phyloP scores from a whole-genome alignment of 73 alveolate species.

The Loxodes magnus region DNA sequence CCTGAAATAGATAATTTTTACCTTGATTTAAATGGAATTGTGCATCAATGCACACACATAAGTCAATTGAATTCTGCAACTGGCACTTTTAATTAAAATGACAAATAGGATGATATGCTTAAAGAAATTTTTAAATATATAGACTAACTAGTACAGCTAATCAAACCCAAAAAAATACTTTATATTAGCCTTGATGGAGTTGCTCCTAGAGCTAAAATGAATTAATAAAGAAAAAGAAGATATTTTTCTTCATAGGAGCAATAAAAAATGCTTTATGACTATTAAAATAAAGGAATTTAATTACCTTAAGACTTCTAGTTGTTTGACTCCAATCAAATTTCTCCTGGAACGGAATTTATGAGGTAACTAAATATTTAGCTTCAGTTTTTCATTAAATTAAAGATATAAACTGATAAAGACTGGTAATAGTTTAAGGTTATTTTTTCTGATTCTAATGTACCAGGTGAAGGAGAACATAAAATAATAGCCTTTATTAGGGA shows the following conservation, averaged over 20 bases:
- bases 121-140: constrained; percentile 63
- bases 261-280: constrained; percentile 36
- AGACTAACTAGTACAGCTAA: constrained; percentile 68
- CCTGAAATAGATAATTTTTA: constrained; percentile 87
- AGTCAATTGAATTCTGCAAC: constrained; percentile 48
- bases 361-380: constrained; percentile 61
- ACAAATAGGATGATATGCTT: constrained; percentile 71
- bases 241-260: constrained; percentile 71
- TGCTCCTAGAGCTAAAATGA: constrained; percentile 99
- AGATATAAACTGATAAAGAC: constrained; percentile 62
- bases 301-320: constrained; percentile 23
- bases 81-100: constrained; percentile 48
- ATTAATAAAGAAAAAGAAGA: constrained; percentile 92
- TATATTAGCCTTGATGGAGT: constrained; percentile 93
- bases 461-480: constrained; percentile 99
- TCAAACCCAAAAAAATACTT: constrained; percentile 76
- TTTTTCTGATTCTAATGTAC: constrained; percentile 85
- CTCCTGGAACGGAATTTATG: constrained; percentile 98
- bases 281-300: constrained; percentile 42
- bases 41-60: constrained; percentile 79
- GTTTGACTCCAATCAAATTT: constrained; percentile 83
- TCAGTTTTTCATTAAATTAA: constrained; percentile 72
- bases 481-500: constrained; percentile 80
- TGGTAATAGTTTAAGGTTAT: constrained; percentile 71
- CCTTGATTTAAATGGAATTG: constrained; percentile 93